Evolutionary conservation across 192 early-diverging fungal species (phyloP).

Genomic region (Coemansia erecta): DNA sequence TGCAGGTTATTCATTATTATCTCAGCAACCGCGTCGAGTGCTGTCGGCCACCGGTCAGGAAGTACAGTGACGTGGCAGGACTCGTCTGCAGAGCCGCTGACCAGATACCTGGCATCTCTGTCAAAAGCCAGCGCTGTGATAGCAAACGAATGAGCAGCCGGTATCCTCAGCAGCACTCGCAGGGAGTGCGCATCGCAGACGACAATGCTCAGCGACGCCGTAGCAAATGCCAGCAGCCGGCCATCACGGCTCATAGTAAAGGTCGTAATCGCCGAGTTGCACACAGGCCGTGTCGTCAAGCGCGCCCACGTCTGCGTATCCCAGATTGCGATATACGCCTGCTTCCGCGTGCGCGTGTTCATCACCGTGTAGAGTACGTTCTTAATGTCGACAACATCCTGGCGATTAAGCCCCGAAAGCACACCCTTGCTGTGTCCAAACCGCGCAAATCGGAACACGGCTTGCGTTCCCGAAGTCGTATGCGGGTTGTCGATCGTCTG

Average conservation of each 20-base stretch:
- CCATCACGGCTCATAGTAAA: slow-evolving; percentile 64
- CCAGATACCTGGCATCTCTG: slow-evolving; percentile 59
- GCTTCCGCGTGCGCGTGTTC: slow-evolving; percentile 43
- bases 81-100: slow-evolving; percentile 82
- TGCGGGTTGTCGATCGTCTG: slow-evolving; percentile 42
- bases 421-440: slow-evolving; percentile 23
- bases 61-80: slow-evolving; percentile 60
- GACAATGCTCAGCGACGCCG: slow-evolving; percentile 68
- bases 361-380: slow-evolving; percentile 43
- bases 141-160: slow-evolving; percentile 75
- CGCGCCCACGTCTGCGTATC: slow-evolving; percentile 30
- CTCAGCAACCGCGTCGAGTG: slow-evolving; percentile 8
- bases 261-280: slow-evolving; percentile 36
- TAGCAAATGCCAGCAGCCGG: slow-evolving; percentile 66
- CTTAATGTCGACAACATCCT: slow-evolving; percentile 2
- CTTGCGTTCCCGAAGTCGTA: slow-evolving; percentile 21
- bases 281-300: slow-evolving; percentile 19
- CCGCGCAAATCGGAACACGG: slow-evolving; percentile 38
- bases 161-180: slow-evolving; percentile 59
- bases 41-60: slow-evolving; percentile 56
- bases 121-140: slow-evolving; percentile 77
- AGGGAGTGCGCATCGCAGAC: slow-evolving; percentile 64
- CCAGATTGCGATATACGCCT: slow-evolving; percentile 45
- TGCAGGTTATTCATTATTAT: slow-evolving; percentile 18
- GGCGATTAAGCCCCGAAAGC: neutral